These are phyloP conservation scores for Linnemannia exigua DNA, from an alignment of 192 early-diverging fungal species.

Conservation along the genomic window DNA sequence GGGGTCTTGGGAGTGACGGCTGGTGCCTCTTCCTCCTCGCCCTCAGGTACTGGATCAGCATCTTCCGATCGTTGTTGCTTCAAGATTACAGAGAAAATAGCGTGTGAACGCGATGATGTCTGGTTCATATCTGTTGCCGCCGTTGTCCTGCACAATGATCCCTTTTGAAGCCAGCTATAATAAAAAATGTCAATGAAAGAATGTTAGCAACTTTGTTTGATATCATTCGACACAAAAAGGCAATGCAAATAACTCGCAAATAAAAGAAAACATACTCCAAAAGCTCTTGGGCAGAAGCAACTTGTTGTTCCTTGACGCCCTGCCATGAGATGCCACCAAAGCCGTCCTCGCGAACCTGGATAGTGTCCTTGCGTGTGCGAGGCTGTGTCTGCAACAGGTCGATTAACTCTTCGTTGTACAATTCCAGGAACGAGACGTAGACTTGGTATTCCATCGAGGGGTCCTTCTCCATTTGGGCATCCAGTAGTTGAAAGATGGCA, in stretches of 20 bases:
- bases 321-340: slow-evolving; percentile 89
- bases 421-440: slow-evolving; percentile 90
- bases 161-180: slow-evolving; percentile 66
- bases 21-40: slow-evolving; percentile 14
- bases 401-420: slow-evolving; percentile 97
- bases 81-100: slow-evolving; percentile 93
- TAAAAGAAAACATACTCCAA: slow-evolving; percentile 56
- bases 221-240: not conserved
- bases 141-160: slow-evolving; percentile 73
- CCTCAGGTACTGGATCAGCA: slow-evolving; percentile 37
- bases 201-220: not conserved
- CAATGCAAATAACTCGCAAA: no score
- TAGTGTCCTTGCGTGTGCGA: slow-evolving; percentile 43
- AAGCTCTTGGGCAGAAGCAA: slow-evolving; percentile 75
- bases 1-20: slow-evolving; percentile 16
- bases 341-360: slow-evolving; percentile 84
- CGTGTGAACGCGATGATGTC: slow-evolving; percentile 94
- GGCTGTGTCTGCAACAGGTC: slow-evolving; percentile 78
- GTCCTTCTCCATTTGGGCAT: slow-evolving; percentile 55
- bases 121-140: slow-evolving; percentile 97
- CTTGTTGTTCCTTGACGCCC: slow-evolving; percentile 85
- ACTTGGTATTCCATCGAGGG: slow-evolving; percentile 62
- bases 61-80: slow-evolving; percentile 74
- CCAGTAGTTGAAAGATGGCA: slow-evolving; percentile 65
- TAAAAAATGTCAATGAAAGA: not conserved